Percentiles rank a stretch among this genome's conserved stretches.
These are phyloP conservation scores for Brassica rapa DNA, from an alignment of 345 rosid species.

Conservation along the genomic window DNA sequence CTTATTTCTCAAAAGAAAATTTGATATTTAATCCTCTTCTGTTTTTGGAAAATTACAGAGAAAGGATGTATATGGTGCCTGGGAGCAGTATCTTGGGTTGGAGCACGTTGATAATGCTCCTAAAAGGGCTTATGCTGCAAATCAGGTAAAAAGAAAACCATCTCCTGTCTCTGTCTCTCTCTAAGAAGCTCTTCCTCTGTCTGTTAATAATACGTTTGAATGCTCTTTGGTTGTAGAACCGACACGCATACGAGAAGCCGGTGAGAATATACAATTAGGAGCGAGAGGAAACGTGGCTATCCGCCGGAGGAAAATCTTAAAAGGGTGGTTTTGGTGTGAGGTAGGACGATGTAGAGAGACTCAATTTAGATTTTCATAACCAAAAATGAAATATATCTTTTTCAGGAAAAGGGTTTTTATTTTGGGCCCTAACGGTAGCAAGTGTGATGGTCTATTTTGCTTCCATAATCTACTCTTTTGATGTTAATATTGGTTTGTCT, in stretches of 20 bases:
- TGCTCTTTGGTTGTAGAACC: constrained; percentile 35
- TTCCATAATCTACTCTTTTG: constrained; percentile 20
- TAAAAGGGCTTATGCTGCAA: constrained; percentile 70
- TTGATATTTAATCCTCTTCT: neutral
- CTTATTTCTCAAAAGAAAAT: neutral
- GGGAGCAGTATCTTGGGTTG: constrained; percentile 94
- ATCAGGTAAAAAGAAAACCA: constrained; percentile 55
- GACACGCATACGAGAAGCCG: constrained; percentile 42
- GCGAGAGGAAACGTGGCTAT: constrained; percentile 8
- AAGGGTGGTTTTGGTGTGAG: constrained; percentile 30
- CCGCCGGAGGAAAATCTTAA: constrained; percentile 16
- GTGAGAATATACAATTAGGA: constrained; percentile 43
- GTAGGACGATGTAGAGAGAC: constrained; percentile 31
- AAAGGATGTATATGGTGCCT: constrained; percentile 77
- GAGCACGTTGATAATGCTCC: constrained; percentile 88
- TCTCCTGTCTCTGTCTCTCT: neutral
- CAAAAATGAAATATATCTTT: constrained; percentile 12
- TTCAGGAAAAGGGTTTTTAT: constrained; percentile 35
- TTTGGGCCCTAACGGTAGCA: constrained; percentile 36
- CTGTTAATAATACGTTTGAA: neutral
- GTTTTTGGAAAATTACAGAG: constrained; percentile 39
- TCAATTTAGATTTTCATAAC: constrained; percentile 20
- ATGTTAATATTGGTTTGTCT: constrained; percentile 29
- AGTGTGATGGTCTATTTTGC: constrained; percentile 27
- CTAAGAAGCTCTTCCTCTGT: neutral